phyloP scores from a whole-genome alignment of 2,329 filamentous ascomycete species.

The Talaromyces sp. region DNA sequence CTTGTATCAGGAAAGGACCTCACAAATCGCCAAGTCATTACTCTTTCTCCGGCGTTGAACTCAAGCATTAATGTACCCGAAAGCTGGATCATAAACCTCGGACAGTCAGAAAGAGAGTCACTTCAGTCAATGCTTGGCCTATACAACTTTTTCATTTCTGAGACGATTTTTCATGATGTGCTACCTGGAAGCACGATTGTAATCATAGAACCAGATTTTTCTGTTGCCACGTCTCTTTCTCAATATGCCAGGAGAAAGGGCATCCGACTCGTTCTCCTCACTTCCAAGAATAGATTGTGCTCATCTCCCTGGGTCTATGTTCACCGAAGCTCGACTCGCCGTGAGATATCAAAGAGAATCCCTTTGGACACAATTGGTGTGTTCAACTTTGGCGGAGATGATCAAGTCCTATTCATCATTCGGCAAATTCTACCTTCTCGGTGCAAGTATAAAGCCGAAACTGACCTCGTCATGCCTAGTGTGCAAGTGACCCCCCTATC shows the following conservation, averaged over 20 bases:
- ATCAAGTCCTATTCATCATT: conserved; percentile 2
- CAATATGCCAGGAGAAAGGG: conserved; percentile 14
- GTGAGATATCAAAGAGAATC: conserved; percentile 15
- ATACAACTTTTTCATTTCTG: conserved; percentile 16
- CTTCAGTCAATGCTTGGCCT: conserved; percentile 15
- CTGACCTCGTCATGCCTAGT: conserved; percentile 8
- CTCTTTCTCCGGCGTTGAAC: conserved; percentile 11
- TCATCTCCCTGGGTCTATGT: conserved; percentile 20
- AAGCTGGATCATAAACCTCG: conserved; percentile 7
- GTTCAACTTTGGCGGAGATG: conserved; percentile 7
- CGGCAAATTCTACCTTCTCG: conserved; percentile 7
- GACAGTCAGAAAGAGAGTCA: conserved; percentile 7
- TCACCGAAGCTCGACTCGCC: conserved; percentile 15
- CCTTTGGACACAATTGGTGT: conserved; percentile 11
- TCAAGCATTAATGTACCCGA: conserved; percentile 16
- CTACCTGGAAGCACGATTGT: conserved; percentile 11
- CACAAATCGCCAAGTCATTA: conserved; percentile 8
- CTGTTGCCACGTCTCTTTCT: conserved; percentile 13
- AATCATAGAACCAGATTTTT: conserved; percentile 24
- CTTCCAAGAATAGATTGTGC: conserved; percentile 10
- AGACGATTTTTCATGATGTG: conserved; percentile 11
- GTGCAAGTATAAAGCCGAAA: conserved; percentile 17
- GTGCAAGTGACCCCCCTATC: not conserved
- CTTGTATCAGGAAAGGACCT: conserved; percentile 14
- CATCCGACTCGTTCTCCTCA: conserved; percentile 20